These are phyloP conservation scores for Microsporum canis DNA, from an alignment of 2,329 filamentous ascomycete genomes.

Conservation along the genomic window DNA sequence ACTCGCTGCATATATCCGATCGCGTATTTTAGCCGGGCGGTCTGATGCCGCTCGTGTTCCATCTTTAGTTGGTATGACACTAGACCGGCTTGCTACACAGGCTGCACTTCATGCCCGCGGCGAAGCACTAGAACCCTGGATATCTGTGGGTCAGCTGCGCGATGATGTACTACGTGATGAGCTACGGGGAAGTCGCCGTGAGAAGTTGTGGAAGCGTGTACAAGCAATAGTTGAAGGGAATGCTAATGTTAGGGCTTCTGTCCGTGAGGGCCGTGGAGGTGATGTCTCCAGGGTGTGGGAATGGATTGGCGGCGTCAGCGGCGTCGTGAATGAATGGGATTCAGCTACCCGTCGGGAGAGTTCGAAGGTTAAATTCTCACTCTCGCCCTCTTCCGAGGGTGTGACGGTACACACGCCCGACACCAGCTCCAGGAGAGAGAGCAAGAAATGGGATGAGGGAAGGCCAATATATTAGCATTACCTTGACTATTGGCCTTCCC, in stretches of 20 bases:
- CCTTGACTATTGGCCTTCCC: background rate
- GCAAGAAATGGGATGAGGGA: conserved; percentile 38
- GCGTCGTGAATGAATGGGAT: conserved; percentile 32
- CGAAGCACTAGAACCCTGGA: conserved; percentile 59
- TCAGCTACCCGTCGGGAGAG: conserved; percentile 19
- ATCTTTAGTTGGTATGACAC: conserved; percentile 67
- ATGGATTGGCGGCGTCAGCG: conserved; percentile 51
- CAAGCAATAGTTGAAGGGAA: conserved; percentile 81
- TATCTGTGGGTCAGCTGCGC: conserved; percentile 77
- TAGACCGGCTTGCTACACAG: conserved; percentile 72
- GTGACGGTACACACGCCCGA: conserved; percentile 17
- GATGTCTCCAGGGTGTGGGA: conserved; percentile 55
- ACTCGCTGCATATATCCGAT: conserved; percentile 51
- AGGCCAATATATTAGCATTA: conserved; percentile 35
- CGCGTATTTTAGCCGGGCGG: conserved; percentile 50
- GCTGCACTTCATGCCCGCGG: conserved; percentile 64
- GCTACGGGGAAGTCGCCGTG: conserved; percentile 62
- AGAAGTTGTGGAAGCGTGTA: conserved; percentile 75
- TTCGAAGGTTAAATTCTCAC: conserved; percentile 21
- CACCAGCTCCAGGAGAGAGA: conserved; percentile 23
- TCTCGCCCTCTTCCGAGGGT: conserved; percentile 16
- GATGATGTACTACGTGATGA: conserved; percentile 81
- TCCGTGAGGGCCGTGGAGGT: conserved; percentile 47
- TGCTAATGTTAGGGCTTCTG: conserved; percentile 75
- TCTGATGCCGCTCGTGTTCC: conserved; percentile 65